phyloP scores from a whole-genome alignment of 345 rosid genomes.

The Conringia planisiliqua region DNA sequence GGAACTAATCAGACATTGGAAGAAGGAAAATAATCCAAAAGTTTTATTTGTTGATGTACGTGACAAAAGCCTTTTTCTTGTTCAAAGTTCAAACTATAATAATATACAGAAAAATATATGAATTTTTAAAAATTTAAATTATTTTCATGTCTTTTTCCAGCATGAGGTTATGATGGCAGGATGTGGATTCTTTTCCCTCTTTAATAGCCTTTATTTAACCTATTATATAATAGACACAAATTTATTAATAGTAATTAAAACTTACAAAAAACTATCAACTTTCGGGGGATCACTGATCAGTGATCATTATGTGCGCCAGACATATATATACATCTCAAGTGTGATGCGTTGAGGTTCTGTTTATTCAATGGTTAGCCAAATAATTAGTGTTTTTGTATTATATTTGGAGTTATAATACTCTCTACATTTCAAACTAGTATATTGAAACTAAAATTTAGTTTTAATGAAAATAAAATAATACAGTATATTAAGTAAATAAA shows the following conservation, averaged over 20 bases:
- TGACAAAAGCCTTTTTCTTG: neutral
- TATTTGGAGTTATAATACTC: neutral
- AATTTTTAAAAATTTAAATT: neutral
- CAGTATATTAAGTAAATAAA: too few relatives aligned
- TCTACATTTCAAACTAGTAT: neutral
- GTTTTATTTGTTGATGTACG: neutral
- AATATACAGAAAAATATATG: neutral
- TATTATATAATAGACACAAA: neutral
- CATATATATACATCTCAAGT: neutral
- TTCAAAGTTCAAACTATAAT: neutral
- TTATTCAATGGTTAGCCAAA: neutral
- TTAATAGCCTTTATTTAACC: neutral
- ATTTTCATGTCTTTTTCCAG: constrained; percentile 7
- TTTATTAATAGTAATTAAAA: neutral
- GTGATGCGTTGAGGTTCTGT: neutral
- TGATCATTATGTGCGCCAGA: neutral
- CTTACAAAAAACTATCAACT: neutral
- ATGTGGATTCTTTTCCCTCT: constrained; percentile 19
- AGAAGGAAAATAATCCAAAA: neutral
- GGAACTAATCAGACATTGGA: constrained; percentile 17
- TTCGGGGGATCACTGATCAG: neutral
- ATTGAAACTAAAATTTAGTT: too few relatives aligned
- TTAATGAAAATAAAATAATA: too few relatives aligned
- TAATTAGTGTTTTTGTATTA: neutral
- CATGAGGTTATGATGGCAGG: constrained; percentile 30